These are phyloP conservation scores for Capsicum chinense DNA, from an alignment of 257 asterid species.

Conservation along the genomic window DNA sequence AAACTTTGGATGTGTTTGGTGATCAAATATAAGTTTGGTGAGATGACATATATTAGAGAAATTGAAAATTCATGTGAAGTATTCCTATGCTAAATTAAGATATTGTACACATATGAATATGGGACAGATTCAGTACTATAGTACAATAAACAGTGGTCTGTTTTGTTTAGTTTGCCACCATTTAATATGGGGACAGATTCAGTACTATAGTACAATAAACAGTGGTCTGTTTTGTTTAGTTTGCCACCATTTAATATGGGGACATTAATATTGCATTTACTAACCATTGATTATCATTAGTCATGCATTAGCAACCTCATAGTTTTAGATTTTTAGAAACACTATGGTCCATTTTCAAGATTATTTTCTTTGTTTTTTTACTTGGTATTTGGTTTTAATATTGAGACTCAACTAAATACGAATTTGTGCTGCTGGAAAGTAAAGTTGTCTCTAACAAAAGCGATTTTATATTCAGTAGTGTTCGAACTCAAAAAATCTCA, in stretches of 20 bases:
- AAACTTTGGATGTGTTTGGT: no score
- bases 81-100: background rate
- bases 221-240: background rate
- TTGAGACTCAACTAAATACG: background rate
- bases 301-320: conserved; percentile 7
- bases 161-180: background rate
- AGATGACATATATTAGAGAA: no score
- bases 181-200: conserved; percentile 8
- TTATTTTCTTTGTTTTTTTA: background rate
- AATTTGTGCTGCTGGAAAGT: background rate
- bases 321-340: background rate
- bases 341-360: background rate
- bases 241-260: background rate
- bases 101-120: background rate
- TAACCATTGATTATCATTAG: background rate
- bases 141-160: background rate
- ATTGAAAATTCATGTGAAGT: no score
- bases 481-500: background rate
- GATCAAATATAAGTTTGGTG: no score
- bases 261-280: conserved; percentile 2
- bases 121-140: background rate
- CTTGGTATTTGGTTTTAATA: background rate
- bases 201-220: background rate
- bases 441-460: background rate
- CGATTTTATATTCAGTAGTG: background rate